phyloP scores from a whole-genome alignment of 1,284 basidiomycete species.

The Rhodotorula sp. region DNA sequence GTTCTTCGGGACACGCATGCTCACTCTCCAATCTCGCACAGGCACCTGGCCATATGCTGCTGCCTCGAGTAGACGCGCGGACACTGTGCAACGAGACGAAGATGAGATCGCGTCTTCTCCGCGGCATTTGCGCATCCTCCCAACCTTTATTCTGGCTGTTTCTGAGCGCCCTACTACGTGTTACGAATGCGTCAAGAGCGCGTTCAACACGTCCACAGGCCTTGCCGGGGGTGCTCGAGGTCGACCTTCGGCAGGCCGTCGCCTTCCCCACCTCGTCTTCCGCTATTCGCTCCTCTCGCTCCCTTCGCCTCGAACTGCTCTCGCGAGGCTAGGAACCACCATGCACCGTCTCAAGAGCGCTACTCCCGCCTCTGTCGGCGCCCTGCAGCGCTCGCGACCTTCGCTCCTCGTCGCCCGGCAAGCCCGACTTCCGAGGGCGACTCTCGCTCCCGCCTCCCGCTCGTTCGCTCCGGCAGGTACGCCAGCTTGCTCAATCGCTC shows the following conservation, averaged over 20 bases:
- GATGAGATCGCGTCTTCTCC: too few species aligned
- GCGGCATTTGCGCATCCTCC: too few species aligned
- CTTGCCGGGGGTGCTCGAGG: too few species aligned
- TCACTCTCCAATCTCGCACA: neutral
- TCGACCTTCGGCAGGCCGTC: neutral
- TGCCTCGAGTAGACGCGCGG: constrained; percentile 7
- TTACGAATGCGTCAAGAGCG: too few species aligned
- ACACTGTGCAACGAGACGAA: neutral
- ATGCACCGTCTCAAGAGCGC: constrained; percentile 4
- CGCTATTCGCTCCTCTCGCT: neutral
- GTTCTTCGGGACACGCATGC: too few species aligned
- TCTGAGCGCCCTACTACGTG: too few species aligned
- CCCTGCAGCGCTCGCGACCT: neutral
- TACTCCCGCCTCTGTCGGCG: neutral
- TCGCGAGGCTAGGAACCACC: too few species aligned
- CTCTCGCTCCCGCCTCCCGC: neutral
- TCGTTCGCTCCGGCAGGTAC: too few species aligned
- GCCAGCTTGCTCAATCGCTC: neutral
- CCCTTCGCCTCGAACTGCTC: neutral
- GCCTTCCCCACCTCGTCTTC: neutral
- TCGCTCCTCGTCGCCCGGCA: neutral
- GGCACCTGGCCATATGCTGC: constrained; percentile 20
- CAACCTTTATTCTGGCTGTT: too few species aligned
- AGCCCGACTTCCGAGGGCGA: neutral
- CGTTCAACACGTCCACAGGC: too few species aligned